Evolutionary conservation across 2,329 filamentous ascomycete genomes (phyloP).

Genomic region (Chrysoporthe cubensis): DNA sequence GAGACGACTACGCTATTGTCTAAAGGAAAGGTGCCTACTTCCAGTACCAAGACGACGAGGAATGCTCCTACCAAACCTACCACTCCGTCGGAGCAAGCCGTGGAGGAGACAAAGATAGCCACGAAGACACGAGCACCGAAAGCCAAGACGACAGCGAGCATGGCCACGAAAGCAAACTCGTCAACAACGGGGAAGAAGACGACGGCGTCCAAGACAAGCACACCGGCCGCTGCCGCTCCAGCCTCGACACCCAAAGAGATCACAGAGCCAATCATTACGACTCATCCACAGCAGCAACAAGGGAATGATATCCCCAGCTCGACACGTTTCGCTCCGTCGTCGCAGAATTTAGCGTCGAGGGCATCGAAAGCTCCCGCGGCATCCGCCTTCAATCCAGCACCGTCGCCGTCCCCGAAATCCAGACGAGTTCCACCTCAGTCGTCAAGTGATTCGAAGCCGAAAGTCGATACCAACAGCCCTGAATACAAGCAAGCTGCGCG

Average conservation of each 20-base stretch:
- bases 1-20: background rate
- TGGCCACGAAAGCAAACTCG: background rate
- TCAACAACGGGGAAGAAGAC: constrained; percentile 7
- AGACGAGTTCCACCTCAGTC: background rate
- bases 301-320: background rate
- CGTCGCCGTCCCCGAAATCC: background rate
- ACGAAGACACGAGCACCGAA: constrained; percentile 9
- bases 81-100: background rate
- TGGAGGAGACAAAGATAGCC: background rate
- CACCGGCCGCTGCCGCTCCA: background rate
- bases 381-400: background rate
- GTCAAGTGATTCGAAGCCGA: background rate
- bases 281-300: background rate
- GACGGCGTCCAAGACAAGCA: background rate
- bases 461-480: constrained; percentile 39
- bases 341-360: background rate
- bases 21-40: constrained; percentile 15
- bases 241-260: background rate
- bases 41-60: constrained; percentile 6
- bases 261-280: background rate
- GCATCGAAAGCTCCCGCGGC: background rate
- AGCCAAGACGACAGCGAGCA: background rate
- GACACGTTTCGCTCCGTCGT: background rate
- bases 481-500: constrained; percentile 50
- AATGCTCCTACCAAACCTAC: constrained; percentile 16